Percentiles rank a stretch among this genome's conserved stretches.
Conservation (phyloP, 2,329 filamentous ascomycete genomes). For the Drechslera avenae region DNA sequence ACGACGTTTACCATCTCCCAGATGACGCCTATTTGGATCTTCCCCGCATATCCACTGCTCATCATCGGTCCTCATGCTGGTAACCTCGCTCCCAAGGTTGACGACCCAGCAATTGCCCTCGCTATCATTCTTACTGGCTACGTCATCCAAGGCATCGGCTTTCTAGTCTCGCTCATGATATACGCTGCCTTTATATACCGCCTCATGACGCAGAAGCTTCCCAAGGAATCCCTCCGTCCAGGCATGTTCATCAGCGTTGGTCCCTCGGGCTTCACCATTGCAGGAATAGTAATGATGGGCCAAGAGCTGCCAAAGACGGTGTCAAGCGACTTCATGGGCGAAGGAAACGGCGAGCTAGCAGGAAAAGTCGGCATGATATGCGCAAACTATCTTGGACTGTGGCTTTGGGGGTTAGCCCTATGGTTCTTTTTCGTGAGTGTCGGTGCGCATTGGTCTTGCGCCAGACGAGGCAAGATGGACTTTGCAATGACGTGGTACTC, state of each 20-base stretch:
- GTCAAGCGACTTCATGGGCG: conserved; percentile 61
- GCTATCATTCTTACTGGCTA: conserved; percentile 64
- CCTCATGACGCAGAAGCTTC: conserved; percentile 86
- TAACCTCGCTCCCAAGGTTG: conserved; percentile 58
- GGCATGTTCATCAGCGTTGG: conserved; percentile 88
- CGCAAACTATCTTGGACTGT: conserved; percentile 70
- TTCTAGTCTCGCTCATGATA: conserved; percentile 74
- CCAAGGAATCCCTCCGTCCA: conserved; percentile 74
- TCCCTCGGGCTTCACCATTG: conserved; percentile 71
- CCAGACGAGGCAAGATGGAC: conserved; percentile 64
- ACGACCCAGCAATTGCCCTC: conserved; percentile 51
- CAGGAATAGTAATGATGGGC: conserved; percentile 65
- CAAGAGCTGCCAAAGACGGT: conserved; percentile 56
- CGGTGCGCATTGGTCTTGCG: conserved; percentile 74
- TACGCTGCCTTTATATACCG: conserved; percentile 84
- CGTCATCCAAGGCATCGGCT: conserved; percentile 68
- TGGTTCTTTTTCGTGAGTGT: conserved; percentile 85
- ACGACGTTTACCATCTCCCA: conserved; percentile 74
- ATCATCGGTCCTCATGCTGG: conserved; percentile 76
- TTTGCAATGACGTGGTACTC: conserved; percentile 89
- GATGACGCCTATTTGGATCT: conserved; percentile 90
- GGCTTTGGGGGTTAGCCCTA: conserved; percentile 80
- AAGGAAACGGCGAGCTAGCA: conserved; percentile 56
- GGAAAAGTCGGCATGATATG: conserved; percentile 61
- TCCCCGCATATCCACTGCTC: conserved; percentile 81